A percentile compares a stretch with the other conserved stretches of the same genome.
Evolutionary conservation across 805 yeast species (phyloP).

Genomic region (Hanseniaspora pseudoguilliermondii): DNA sequence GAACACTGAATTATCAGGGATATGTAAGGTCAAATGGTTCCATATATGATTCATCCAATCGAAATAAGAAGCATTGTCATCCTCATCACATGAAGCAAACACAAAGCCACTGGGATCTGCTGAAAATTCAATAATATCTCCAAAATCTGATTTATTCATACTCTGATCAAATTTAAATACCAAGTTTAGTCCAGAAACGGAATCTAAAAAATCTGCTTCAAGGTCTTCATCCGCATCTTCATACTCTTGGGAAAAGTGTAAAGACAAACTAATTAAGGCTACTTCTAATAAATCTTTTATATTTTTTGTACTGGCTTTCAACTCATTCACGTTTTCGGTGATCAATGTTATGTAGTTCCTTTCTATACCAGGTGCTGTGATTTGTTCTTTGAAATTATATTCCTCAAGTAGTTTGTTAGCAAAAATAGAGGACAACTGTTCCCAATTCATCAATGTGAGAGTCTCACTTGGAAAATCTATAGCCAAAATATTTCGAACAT

Average conservation of each 20-base stretch:
- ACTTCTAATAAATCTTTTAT: background rate
- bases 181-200: background rate
- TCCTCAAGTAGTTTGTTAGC: background rate
- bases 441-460: background rate
- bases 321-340: background rate
- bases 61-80: background rate
- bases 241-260: background rate
- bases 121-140: background rate
- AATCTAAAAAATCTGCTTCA: background rate
- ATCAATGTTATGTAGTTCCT: background rate
- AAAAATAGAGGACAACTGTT: background rate
- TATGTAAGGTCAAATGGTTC: background rate
- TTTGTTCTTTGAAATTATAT: background rate
- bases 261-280: background rate
- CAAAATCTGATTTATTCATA: background rate
- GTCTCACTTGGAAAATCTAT: background rate
- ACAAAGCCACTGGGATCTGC: background rate
- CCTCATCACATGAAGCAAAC: background rate
- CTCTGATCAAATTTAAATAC: background rate
- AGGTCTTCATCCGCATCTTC: background rate
- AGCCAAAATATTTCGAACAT: background rate
- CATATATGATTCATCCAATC: background rate
- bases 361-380: background rate
- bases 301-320: background rate
- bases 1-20: background rate